Evolutionary conservation across 2,329 filamentous ascomycete species (phyloP), one percentile per base, ranked within the genome.

Genomic region (Beauveria sp.): DNA sequence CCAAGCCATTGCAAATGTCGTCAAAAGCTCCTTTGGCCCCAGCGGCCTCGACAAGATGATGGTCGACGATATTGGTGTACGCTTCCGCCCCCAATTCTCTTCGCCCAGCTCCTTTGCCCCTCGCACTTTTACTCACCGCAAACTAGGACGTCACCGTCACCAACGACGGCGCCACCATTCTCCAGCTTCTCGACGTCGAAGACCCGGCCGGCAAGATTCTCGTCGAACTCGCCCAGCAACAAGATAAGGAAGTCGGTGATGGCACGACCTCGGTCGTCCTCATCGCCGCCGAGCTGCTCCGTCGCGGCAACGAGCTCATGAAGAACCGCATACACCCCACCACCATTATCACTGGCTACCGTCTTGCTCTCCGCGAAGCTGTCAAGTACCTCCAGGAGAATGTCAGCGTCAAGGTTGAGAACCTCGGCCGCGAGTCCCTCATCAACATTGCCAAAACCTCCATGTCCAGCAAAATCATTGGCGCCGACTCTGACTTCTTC

Each of bases 11-110:
- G 89, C 95, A 70, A 99, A 98, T 86, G 93, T 99, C 63, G 92
- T 99, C 76, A 98, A 96, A 82, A 96, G 91, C 77, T 99, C 95
- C 18, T 99, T 99, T 73, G 95, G 95, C 61, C 95, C 95, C 57
- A 96, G 91, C 65, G 95, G 95, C 54, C 84, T 99, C 67, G 95
- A 99, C 76, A 99, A 99, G 85, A 99, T 99, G 95, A 98, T 99
- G 95, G 95, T 99, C 70, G 95, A 99, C 79, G 95, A 99, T 74
- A 98, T 99, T 75, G 95, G 95, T 72, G 89, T 91, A 85, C 70
- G 87, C 70, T 65, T 66, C 60, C 57, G 61, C 43, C 46, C 45
- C 6, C 45, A 43, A 52, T 59, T 43, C 24, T 22, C n/a, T 12
- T 52, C n/a, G 22, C 30, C 40, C 47, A 45, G 47, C 42, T 34